Evolutionary conservation across 1,139 yeast genomes (phyloP), one percentile per base, ranked within the genome.

Genomic region (Oligophagozyma castellii): DNA sequence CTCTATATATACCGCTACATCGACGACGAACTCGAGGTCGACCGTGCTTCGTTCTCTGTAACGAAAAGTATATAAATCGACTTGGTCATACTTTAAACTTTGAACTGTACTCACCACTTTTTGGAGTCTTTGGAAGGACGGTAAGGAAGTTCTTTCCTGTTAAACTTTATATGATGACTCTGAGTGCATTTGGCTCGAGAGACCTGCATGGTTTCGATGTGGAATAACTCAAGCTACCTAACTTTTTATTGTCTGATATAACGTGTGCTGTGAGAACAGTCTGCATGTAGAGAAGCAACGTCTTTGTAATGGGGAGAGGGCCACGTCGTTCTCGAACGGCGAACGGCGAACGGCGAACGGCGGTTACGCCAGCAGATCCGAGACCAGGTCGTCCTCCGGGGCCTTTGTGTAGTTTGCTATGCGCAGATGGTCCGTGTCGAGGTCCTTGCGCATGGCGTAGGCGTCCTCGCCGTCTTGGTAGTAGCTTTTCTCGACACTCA

Each of bases 401-500:
- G 29, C 32, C 7, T 31, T 36, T 41, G 69, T 73, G 36, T 67
- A 68, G 28, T 56, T 53, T 34, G 70, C 63, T 13, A 86, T 84
- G 29, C 70, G 42, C 34, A 77, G 57, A 15, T 73, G 75, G 5
- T 74, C 75, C 33, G 73, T 49, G 11, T 58, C 58, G 41, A 80
- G 60, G 2, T 61, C 63, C 46, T 77, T 76, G 49, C 72, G 74
- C 98, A 89, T 89, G 24, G 93, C 79, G 55, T 84, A 89, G n/a
- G 98, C 98, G 58, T 92, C 96, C 55, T 92, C 99, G 16, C 94
- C 95, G 55, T 89, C 96, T 35, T 89, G 95, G 51, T 89, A 89
- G 53, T 92, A 89, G 13, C 78, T 68, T 43, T 73, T 78, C 46
- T 86, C 95, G 35, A 89, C 74, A 27, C 76, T 71, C 33, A 77